phyloP scores from a whole-genome alignment of 441 rosid genomes.

The Gossypium schwendimanii region DNA sequence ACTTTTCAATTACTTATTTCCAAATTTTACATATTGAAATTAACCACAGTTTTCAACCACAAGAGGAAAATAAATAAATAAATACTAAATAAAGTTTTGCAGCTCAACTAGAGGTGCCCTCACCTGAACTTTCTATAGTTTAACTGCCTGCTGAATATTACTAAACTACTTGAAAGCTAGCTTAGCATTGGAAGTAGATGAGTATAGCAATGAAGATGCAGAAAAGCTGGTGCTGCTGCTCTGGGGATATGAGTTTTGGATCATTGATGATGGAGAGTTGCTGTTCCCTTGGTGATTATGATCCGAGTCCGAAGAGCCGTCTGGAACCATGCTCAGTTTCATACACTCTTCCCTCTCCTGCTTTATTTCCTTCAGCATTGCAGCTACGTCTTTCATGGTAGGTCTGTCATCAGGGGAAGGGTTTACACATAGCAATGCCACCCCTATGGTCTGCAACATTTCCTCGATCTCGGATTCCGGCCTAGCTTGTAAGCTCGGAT shows the following conservation, averaged over 20 bases:
- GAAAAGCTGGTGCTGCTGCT: slow-evolving; percentile 60
- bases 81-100: not conserved
- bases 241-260: slow-evolving; percentile 25
- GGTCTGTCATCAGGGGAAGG: slow-evolving; percentile 56
- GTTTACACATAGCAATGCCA: slow-evolving; percentile 52
- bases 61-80: not conserved
- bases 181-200: slow-evolving; percentile 36
- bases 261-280: slow-evolving; percentile 15
- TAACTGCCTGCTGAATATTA: not conserved
- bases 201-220: slow-evolving; percentile 46
- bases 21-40: slow-evolving; percentile 9
- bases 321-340: slow-evolving; percentile 33
- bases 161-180: slow-evolving; percentile 27
- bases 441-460: slow-evolving; percentile 49
- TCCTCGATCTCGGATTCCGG: slow-evolving; percentile 46
- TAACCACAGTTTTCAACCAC: slow-evolving; percentile 8
- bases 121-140: not conserved
- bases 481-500: slow-evolving; percentile 25
- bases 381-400: slow-evolving; percentile 73
- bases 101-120: not conserved
- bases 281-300: slow-evolving; percentile 14
- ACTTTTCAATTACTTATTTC: slow-evolving; percentile 10
- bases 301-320: slow-evolving; percentile 21
- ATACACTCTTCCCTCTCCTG: slow-evolving; percentile 42
- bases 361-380: slow-evolving; percentile 56